A percentile compares a stretch with the other conserved stretches of the same genome.
phyloP scores from a whole-genome alignment of 108 stramenopile genomes.

The Nitzschia putrida region DNA sequence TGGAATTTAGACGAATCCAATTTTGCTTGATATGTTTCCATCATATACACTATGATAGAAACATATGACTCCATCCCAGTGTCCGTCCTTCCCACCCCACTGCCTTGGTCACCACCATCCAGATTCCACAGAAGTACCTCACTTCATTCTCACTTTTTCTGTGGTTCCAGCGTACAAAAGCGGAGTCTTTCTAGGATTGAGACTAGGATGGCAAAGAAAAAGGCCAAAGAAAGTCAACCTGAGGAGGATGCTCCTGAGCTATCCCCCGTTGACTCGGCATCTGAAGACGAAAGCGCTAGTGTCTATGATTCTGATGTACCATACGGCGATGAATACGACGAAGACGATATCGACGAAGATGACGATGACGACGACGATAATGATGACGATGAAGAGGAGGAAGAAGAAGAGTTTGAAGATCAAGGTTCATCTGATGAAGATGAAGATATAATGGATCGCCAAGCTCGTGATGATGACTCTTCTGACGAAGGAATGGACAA shows the following conservation, averaged over 20 bases:
- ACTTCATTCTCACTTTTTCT: too few relatives aligned
- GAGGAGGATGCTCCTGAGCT: conserved; percentile 24
- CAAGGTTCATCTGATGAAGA: conserved; percentile 87
- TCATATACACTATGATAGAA: too few relatives aligned
- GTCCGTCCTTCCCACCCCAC: too few relatives aligned
- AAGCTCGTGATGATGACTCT: conserved; percentile 57
- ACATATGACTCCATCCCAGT: too few relatives aligned
- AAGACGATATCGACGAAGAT: conserved; percentile 42
- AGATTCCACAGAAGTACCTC: too few relatives aligned
- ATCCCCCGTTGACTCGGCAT: conserved; percentile 29
- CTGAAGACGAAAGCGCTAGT: conserved; percentile 35
- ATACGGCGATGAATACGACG: conserved; percentile 42
- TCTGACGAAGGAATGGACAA: conserved; percentile 68
- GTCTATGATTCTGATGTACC: conserved; percentile 53
- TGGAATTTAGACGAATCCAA: too few relatives aligned
- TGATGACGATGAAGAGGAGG: conserved; percentile 43
- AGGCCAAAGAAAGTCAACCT: neutral
- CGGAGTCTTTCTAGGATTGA: neutral
- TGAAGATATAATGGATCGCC: conserved; percentile 65
- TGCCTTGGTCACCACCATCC: too few relatives aligned
- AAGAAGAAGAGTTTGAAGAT: conserved; percentile 81
- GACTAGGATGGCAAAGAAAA: neutral
- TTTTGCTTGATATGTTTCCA: too few relatives aligned
- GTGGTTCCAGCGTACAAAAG: too few relatives aligned
- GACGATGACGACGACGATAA: conserved; percentile 26